Base-by-base conservation (phyloP, 768 basidiomycete species). In the Lentinus brumalis region DNA sequence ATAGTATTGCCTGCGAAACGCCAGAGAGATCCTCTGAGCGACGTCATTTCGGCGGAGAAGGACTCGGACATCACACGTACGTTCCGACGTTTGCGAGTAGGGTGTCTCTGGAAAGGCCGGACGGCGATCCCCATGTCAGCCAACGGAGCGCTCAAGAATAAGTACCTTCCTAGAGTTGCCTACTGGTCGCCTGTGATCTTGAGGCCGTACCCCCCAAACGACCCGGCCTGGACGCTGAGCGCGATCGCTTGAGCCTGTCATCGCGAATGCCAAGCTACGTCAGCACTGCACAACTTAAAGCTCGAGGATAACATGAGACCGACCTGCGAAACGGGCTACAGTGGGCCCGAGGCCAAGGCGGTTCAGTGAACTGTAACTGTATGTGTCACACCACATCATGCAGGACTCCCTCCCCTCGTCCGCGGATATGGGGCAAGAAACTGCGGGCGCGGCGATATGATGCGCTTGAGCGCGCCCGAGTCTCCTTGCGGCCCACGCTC, bases 171-270 rank as follows among this genome's bases (percentile, higher is more conserved):
- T 26, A 12, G 21, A 26, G 3, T 26, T 5, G 46, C 21, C 50
- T 31, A 65, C 65, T 67, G 66, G 53, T 60, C 64, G 5, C 66
- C 68, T 15, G 66, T 63, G 18, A 67, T 55, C 53, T 65, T 67
- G 29, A 65, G 47, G 50, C 68, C 66, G 44, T 67, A 67, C 7
- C 52, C 68, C 3, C 66, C 66, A 42, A 65, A 67, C 16, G 60
- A 56, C 16, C 51, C 62, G 6, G 50, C 65, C 56, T 66, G 59
- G 39, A 67, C 60, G 50, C 66, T 64, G 18, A 66, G 62, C 11
- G 68, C 68, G 26, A 69, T 67, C 16, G 66, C 66, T 41, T 67
- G 68, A 5, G 65, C 62, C 62, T 67, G 59, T 12, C 14, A 52
- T 2, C 50, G 50, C n/a, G 40, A 29, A n/a, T 26, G 4, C 59